Evolutionary conservation across 2,329 filamentous ascomycete species (phyloP).

Genomic region (Aspergillus piperis): DNA sequence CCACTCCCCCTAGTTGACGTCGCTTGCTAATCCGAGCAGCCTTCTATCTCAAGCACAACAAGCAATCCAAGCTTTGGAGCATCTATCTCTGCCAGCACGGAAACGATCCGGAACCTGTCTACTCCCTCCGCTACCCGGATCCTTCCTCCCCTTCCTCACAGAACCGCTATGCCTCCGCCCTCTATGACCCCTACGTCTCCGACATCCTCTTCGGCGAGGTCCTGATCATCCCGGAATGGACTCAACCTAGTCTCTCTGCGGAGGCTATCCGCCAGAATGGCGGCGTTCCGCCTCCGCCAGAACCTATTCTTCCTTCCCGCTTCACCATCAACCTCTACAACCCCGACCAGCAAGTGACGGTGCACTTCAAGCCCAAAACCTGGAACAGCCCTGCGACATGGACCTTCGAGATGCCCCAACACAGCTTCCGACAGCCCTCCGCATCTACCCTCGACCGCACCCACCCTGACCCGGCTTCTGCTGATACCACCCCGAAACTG

Average conservation of each 20-base stretch:
- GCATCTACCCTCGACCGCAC: slow-evolving; percentile 75
- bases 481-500: slow-evolving; percentile 66
- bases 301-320: slow-evolving; percentile 72
- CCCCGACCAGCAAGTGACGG: slow-evolving; percentile 76
- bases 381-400: slow-evolving; percentile 81
- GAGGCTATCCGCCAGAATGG: slow-evolving; percentile 74
- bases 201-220: slow-evolving; percentile 88
- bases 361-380: slow-evolving; percentile 68
- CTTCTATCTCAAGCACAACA: slow-evolving; percentile 61
- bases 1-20: too few relatives aligned
- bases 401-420: slow-evolving; percentile 90
- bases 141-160: slow-evolving; percentile 68
- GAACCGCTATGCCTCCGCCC: slow-evolving; percentile 82
- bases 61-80: slow-evolving; percentile 41
- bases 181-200: slow-evolving; percentile 78
- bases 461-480: slow-evolving; percentile 60
- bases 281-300: slow-evolving; percentile 64
- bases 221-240: slow-evolving; percentile 80
- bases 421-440: slow-evolving; percentile 79
- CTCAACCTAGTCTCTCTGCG: slow-evolving; percentile 75
- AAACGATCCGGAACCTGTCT: slow-evolving; percentile 75
- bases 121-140: slow-evolving; percentile 75
- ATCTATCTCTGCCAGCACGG: slow-evolving; percentile 66
- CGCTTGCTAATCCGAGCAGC: slow-evolving; percentile 40
- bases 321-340: slow-evolving; percentile 93